Evolutionary conservation across 176 grass and related monocot species (phyloP), one percentile per base, ranked within the genome.

Genomic region (Oryza rufipogon): DNA sequence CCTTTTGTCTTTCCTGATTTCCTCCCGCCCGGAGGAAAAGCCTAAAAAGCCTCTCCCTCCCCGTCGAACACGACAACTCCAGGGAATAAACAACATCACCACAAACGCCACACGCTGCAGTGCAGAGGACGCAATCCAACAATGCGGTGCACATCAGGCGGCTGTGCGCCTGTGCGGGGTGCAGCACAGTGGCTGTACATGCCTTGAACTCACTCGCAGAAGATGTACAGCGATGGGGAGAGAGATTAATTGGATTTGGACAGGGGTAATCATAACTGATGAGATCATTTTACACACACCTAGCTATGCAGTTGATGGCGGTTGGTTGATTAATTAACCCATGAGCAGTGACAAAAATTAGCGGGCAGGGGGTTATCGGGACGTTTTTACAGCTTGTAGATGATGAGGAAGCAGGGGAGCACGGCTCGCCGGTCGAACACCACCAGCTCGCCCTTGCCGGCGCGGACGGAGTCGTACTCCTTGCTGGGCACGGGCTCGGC

Each of bases 361-460:
- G 84, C 11, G 58, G 58, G 19, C 58, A 23, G 68, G 79, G 1
- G 68, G 79, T 83, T 77, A 47, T 76, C 72, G 71, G 13, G 22
- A 58, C 58, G 70, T 45, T 39, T 80, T 92, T 87, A 94, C 91
- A 95, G 72, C 73, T 65, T 89, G 87, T 97, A 95, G 86, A 97
- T 93, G 77, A 97, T 87, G 46, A 97, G 88, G 89, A 97, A 97
- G 86, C 95, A 97, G 3, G 95, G 95, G 63, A 97, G 95, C 48
- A 97, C 92, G 22, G 92, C 95, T 67, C 92, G 81, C 70, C 84
- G 82, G 73, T 97, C 92, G 54, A 93, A 88, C 82, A 97, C 92
- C 79, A 95, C 70, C 45, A 97, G 90, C 84, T 97, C 92, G 19
- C 89, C 85, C 83, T 93, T 91, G 15, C 79, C 90, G 65, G 75